Conservation (phyloP, 2,329 filamentous ascomycete species). For the Calonectria pauciramosa region DNA sequence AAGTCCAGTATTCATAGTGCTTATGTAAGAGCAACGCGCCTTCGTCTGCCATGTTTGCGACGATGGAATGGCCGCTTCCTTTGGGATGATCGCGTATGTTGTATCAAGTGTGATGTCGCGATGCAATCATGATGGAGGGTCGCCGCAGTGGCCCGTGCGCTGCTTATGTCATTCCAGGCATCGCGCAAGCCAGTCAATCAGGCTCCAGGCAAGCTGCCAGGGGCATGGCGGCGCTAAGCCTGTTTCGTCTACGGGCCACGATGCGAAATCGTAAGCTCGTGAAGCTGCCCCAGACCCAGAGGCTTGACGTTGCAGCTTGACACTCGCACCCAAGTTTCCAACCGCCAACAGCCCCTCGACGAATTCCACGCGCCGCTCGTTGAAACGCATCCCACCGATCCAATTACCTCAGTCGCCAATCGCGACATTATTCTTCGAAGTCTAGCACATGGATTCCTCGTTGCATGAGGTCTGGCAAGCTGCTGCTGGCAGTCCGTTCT, state of each 20-base stretch:
- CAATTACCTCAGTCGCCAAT: background rate
- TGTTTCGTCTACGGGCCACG: slow-evolving; percentile 51
- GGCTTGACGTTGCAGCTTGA: slow-evolving; percentile 31
- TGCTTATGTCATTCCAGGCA: slow-evolving; percentile 48
- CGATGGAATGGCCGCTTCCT: slow-evolving; percentile 11
- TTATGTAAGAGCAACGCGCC: slow-evolving; percentile 25
- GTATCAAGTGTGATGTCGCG: slow-evolving; percentile 29
- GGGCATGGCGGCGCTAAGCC: slow-evolving; percentile 46
- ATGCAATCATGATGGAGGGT: slow-evolving; percentile 42
- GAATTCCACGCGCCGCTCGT: slow-evolving; percentile 13
- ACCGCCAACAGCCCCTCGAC: background rate
- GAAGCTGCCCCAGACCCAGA: slow-evolving; percentile 45
- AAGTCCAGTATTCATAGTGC: background rate
- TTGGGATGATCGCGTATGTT: slow-evolving; percentile 1
- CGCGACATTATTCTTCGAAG: slow-evolving; percentile 12
- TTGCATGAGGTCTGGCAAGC: slow-evolving; percentile 94
- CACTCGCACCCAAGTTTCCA: slow-evolving; percentile 31
- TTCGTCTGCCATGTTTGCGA: slow-evolving; percentile 43
- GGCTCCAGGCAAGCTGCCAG: background rate
- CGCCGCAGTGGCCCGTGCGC: slow-evolving; percentile 40
- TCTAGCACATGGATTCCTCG: slow-evolving; percentile 79
- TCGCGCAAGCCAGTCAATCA: background rate
- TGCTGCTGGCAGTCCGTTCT: slow-evolving; percentile 88
- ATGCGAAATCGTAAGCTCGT: slow-evolving; percentile 48
- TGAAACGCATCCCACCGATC: background rate